Evolutionary conservation across 2,329 filamentous ascomycete species (phyloP).

Genomic region (Verticillium nubilum): DNA sequence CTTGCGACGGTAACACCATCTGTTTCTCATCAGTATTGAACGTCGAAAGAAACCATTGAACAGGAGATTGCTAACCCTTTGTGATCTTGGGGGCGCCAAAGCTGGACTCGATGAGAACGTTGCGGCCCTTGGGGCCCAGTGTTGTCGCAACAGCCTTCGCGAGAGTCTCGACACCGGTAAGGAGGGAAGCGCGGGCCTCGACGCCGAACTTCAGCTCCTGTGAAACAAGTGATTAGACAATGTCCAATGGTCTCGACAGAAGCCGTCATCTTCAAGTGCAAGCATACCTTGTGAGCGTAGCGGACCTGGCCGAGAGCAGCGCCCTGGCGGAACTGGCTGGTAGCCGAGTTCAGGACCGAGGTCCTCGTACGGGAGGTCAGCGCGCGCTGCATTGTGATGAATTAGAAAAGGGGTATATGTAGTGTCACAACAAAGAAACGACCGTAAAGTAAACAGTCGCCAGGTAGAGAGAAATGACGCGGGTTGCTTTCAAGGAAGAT

Average conservation of each 20-base stretch:
- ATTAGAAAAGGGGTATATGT: slow-evolving; percentile 21
- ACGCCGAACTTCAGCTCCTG: slow-evolving; percentile 98
- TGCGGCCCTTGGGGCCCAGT: slow-evolving; percentile 94
- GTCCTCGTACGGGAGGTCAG: slow-evolving; percentile 76
- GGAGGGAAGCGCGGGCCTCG: slow-evolving; percentile 80
- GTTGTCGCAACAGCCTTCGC: slow-evolving; percentile 95
- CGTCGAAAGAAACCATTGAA: not conserved
- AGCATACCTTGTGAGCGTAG: slow-evolving; percentile 89
- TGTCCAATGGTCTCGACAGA: not conserved
- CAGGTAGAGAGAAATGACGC: slow-evolving; percentile 21
- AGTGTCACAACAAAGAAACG: slow-evolving; percentile 21
- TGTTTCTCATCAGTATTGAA: slow-evolving; percentile 23
- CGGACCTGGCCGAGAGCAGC: slow-evolving; percentile 75
- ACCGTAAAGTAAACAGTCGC: slow-evolving; percentile 19
- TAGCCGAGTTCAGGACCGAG: slow-evolving; percentile 69
- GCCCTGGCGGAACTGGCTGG: slow-evolving; percentile 58
- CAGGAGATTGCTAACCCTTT: slow-evolving; percentile 63
- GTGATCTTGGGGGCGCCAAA: slow-evolving; percentile 99
- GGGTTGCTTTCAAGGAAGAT: slow-evolving; percentile 18
- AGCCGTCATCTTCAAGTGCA: not conserved
- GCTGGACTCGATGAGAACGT: slow-evolving; percentile 96
- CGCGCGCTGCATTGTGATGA: slow-evolving; percentile 84
- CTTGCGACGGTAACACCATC: slow-evolving; percentile 87
- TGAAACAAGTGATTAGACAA: slow-evolving; percentile 1
- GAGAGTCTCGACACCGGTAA: slow-evolving; percentile 93